Conservation (phyloP, 495 filamentous ascomycete genomes). For the Schizothecium vesticola region DNA sequence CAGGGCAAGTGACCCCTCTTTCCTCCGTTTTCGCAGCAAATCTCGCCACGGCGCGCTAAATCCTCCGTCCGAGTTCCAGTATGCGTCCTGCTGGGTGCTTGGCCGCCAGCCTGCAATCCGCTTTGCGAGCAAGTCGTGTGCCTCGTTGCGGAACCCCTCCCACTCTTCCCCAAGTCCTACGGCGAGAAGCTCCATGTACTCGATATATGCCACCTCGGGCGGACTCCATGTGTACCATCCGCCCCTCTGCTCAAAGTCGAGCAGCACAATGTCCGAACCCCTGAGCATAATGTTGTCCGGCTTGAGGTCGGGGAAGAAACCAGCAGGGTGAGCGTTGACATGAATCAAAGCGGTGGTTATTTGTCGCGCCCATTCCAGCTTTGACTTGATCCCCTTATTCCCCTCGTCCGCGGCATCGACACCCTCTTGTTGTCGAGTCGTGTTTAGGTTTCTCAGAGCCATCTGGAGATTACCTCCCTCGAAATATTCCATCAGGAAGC, state of each 20-base stretch:
- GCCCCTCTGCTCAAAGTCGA: slow-evolving; percentile 34
- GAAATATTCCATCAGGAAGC: slow-evolving; percentile 31
- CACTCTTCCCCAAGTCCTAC: not conserved
- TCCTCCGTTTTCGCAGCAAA: slow-evolving; percentile 1
- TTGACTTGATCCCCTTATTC: slow-evolving; percentile 8
- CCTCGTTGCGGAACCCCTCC: slow-evolving; percentile 1
- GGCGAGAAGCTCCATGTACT: slow-evolving; percentile 26
- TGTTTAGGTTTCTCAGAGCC: not conserved
- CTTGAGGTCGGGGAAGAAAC: slow-evolving; percentile 37
- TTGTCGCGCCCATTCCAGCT: slow-evolving; percentile 27
- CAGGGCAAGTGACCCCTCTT: not conserved
- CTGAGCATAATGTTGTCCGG: slow-evolving; percentile 32
- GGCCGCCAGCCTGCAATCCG: slow-evolving; percentile 14
- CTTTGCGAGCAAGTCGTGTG: not conserved
- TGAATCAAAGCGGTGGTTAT: slow-evolving; percentile 29
- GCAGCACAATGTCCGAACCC: slow-evolving; percentile 19
- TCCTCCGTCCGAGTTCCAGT: slow-evolving; percentile 19
- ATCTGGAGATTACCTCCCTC: not conserved
- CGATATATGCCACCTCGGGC: slow-evolving; percentile 31
- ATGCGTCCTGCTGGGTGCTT: slow-evolving; percentile 7
- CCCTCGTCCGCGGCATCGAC: not conserved
- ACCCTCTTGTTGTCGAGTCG: not conserved
- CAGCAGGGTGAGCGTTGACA: slow-evolving; percentile 19
- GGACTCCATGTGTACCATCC: slow-evolving; percentile 30
- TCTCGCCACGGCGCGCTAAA: slow-evolving; percentile 23